Evolutionary conservation across 2,329 filamentous ascomycete species (phyloP).

Genomic region (Arthroderma uncinatum): DNA sequence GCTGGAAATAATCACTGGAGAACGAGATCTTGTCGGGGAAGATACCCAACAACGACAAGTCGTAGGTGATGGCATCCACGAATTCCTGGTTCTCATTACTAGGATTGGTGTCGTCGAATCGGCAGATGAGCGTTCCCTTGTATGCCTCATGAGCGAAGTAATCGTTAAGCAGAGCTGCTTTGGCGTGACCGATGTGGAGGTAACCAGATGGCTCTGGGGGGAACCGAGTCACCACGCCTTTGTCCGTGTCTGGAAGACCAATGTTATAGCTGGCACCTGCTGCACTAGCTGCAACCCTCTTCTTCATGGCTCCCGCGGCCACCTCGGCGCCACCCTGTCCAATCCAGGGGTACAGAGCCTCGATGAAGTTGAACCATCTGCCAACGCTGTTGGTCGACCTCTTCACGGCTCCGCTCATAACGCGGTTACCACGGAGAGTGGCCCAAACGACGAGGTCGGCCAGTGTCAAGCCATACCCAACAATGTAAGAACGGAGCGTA

Average conservation of each 20-base stretch:
- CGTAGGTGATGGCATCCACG: slow-evolving; percentile 85
- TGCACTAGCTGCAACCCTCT: slow-evolving; percentile 17
- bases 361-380: slow-evolving; percentile 19
- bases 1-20: slow-evolving; percentile 91
- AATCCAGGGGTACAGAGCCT: slow-evolving; percentile 18
- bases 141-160: slow-evolving; percentile 94
- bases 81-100: slow-evolving; percentile 96
- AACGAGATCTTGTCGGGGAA: slow-evolving; percentile 77
- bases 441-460: slow-evolving; percentile 18
- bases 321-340: slow-evolving; percentile 14
- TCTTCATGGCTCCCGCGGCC: slow-evolving; percentile 14
- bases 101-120: slow-evolving; percentile 96
- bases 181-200: slow-evolving; percentile 61
- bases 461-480: slow-evolving; percentile 16
- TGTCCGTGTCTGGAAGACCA: slow-evolving; percentile 22
- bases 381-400: slow-evolving; percentile 9
- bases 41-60: slow-evolving; percentile 82
- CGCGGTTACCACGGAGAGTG: slow-evolving; percentile 17
- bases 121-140: slow-evolving; percentile 77
- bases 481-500: slow-evolving; percentile 16
- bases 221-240: slow-evolving; percentile 26
- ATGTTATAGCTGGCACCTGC: slow-evolving; percentile 22
- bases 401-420: slow-evolving; percentile 13
- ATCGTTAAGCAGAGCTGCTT: slow-evolving; percentile 85
- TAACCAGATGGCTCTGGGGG: slow-evolving; percentile 30